Evolutionary conservation across 2,329 filamentous ascomycete genomes (phyloP).

Genomic region (Botrytis pseudocinerea): DNA sequence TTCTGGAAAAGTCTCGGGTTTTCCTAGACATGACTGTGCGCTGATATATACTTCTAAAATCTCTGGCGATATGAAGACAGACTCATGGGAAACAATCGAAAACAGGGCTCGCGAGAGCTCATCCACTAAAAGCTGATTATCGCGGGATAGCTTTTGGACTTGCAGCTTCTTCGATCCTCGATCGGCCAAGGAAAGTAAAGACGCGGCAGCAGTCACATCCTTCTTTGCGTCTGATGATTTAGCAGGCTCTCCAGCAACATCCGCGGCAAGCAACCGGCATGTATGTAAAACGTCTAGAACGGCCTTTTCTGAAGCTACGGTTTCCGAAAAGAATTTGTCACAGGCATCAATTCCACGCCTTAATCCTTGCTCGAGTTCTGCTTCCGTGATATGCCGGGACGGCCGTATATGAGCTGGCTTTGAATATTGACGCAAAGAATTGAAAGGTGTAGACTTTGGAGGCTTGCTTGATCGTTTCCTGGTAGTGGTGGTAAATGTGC

Average conservation of each 20-base stretch:
- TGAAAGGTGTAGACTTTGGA: neutral
- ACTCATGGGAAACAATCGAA: slow-evolving; percentile 68
- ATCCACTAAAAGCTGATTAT: slow-evolving; percentile 42
- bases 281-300: slow-evolving; percentile 27
- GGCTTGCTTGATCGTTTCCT: slow-evolving; percentile 21
- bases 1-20: slow-evolving; percentile 74
- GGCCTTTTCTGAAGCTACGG: slow-evolving; percentile 34
- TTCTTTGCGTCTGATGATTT: slow-evolving; percentile 27
- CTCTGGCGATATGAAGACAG: slow-evolving; percentile 75
- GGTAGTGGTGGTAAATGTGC: slow-evolving; percentile 32
- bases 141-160: slow-evolving; percentile 27
- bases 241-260: slow-evolving; percentile 32
- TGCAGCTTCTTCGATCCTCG: slow-evolving; percentile 27
- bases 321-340: slow-evolving; percentile 32
- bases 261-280: slow-evolving; percentile 34
- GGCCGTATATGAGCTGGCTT: slow-evolving; percentile 3
- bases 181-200: slow-evolving; percentile 51
- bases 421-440: neutral
- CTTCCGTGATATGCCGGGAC: slow-evolving; percentile 24
- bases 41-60: slow-evolving; percentile 74
- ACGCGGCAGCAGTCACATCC: slow-evolving; percentile 49
- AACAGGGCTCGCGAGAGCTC: slow-evolving; percentile 63
- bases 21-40: slow-evolving; percentile 71
- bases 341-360: slow-evolving; percentile 30
- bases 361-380: slow-evolving; percentile 32